Base-by-base conservation (phyloP, 495 filamentous ascomycete genomes). In the Aspergillus avenaceus region DNA sequence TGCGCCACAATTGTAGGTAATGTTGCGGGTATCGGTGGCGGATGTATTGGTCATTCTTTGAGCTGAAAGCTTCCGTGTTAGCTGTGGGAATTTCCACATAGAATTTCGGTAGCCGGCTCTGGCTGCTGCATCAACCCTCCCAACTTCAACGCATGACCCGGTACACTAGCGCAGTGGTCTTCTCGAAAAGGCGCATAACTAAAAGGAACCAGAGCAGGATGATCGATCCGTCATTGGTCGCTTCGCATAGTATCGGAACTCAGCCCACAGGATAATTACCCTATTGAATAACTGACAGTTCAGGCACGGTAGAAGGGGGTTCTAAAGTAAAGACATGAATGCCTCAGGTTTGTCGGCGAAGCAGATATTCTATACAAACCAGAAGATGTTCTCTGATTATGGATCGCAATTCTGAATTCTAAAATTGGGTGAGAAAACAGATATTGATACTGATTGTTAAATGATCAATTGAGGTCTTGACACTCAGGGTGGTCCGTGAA, bases 401-500 rank as follows among this genome's bases (percentile, higher is more conserved):
- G n/a, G n/a, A n/a, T n/a, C n/a, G n/a, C n/a, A n/a, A n/a, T n/a
- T n/a, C n/a, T n/a, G n/a, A n/a, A n/a, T n/a, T n/a, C n/a, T n/a
- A n/a, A n/a, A n/a, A n/a, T n/a, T n/a, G n/a, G n/a, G n/a, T n/a
- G n/a, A n/a, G n/a, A n/a, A n/a, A n/a, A n/a, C n/a, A n/a, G n/a
- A n/a, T n/a, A n/a, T n/a, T n/a, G n/a, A n/a, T n/a, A n/a, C n/a
- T n/a, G n/a, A n/a, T n/a, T n/a, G n/a, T n/a, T n/a, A n/a, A n/a
- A n/a, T n/a, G n/a, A n/a, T n/a, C n/a, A n/a, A n/a, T n/a, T n/a
- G n/a, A n/a, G n/a, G n/a, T n/a, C n/a, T n/a, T n/a, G 24, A 28
- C 25, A 24, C 24, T 45, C 26, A 34, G 42, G 27, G 43, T 45
- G 26, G 43, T 28, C 43, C 43, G 26, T 45, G 43, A 16, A 34